Evolutionary conservation across 2,329 filamentous ascomycete genomes (phyloP).

Genomic region (Xylariaceae sp.): DNA sequence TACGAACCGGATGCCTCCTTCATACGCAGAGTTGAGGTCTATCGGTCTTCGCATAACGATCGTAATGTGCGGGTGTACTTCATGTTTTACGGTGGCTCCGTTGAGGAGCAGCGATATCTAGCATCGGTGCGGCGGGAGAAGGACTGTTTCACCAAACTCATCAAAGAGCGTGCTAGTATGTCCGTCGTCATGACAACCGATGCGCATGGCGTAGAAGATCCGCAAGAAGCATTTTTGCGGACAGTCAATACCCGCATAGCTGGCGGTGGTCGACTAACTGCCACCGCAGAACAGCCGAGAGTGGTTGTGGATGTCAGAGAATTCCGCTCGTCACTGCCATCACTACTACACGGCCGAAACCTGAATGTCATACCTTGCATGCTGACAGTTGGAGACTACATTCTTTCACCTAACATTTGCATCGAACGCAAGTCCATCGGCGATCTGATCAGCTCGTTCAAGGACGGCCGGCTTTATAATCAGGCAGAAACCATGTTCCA

Average conservation of each 20-base stretch:
- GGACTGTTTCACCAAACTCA: constrained; percentile 90
- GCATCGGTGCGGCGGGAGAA: constrained; percentile 91
- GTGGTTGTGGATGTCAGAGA: constrained; percentile 96
- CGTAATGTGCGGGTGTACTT: constrained; percentile 92
- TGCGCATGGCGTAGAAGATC: constrained; percentile 67
- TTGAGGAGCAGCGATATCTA: constrained; percentile 93
- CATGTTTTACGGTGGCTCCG: constrained; percentile 90
- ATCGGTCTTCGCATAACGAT: constrained; percentile 88
- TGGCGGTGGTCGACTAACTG: constrained; percentile 79
- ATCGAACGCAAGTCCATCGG: constrained; percentile 91
- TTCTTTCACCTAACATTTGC: constrained; percentile 86
- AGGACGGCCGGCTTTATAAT: constrained; percentile 85
- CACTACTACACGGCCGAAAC: constrained; percentile 81
- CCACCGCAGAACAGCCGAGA: constrained; percentile 82
- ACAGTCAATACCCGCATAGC: constrained; percentile 97
- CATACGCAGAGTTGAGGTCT: constrained; percentile 91
- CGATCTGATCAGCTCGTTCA: constrained; percentile 88
- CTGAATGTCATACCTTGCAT: constrained; percentile 92
- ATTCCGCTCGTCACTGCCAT: constrained; percentile 89
- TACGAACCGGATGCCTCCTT: constrained; percentile 96
- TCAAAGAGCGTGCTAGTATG: constrained; percentile 93
- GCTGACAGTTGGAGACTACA: constrained; percentile 94
- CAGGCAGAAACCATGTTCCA: constrained; percentile 94
- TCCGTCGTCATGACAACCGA: constrained; percentile 80
- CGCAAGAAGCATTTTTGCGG: constrained; percentile 87